Evolutionary conservation across 2,329 filamentous ascomycete species (phyloP), one percentile per base, ranked within the genome.

Genomic region (Epichloe typhina): DNA sequence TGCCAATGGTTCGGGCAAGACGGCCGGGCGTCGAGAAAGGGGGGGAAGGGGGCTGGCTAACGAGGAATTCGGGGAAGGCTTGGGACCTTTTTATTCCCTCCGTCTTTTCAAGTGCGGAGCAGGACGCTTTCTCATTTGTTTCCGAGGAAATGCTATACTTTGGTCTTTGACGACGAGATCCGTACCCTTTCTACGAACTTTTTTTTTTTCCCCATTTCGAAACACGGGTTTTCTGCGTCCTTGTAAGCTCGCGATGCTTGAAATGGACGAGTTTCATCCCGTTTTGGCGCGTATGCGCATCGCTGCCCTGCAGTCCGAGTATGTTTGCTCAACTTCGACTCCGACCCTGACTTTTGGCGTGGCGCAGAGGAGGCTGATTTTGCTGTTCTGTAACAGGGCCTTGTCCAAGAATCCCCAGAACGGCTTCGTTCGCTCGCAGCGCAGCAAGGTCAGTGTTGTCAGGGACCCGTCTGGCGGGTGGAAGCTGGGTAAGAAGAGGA

Each of bases 271-370:
- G 15, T 51, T 51, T 17, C 68, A 71, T 54, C 58, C 63, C 37
- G 64, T 69, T 38, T 59, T 76, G 37, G 65, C 69, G 51, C 69
- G 71, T 48, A 64, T 76, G 53, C 71, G 73, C 54, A 69, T 77
- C 53, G 72, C 71, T 31, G 66, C 73, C 31, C 60, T 75, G 37
- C 70, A 73, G 60, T 69, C 67, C 43, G 63, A 72, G 72, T 76
- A 62, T 57, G 73, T 68, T 21, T 42, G 19, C 12, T 19, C 33
- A 7, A 38, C 23, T 36, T 38, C 41, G 6, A 4, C 38, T 38
- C 35, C 41, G 11, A 19, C 31, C 36, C 4, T 43, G 26, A 36
- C 40, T 38, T 38, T 47, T 36, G 26, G 26, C 26, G 26, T 31
- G 26, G 26, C 26, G 3, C 26, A 31, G 26, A 11, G 9, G 26